Evolutionary conservation across 495 filamentous ascomycete species (phyloP).

Genomic region (Cercophora scortea): DNA sequence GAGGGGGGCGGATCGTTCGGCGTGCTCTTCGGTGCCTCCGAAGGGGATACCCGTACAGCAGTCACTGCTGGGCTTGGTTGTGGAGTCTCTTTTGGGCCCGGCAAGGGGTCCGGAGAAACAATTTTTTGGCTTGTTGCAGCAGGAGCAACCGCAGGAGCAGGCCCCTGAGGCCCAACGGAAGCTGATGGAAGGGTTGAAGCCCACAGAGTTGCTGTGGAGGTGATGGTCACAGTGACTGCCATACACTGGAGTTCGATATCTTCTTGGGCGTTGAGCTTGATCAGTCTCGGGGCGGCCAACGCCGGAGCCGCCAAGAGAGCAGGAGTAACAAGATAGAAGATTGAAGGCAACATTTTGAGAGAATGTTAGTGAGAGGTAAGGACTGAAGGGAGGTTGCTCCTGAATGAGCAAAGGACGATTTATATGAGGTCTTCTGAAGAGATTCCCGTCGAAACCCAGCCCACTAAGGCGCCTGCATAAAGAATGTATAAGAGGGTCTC

Average conservation of each 20-base stretch:
- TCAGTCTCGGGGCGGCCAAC: constrained; percentile 4
- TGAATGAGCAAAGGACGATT: not conserved
- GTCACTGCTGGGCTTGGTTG: not conserved
- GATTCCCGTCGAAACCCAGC: not conserved
- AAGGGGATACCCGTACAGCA: not conserved
- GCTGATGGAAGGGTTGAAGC: not conserved
- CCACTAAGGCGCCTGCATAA: constrained; percentile 3
- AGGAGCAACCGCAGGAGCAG: not conserved
- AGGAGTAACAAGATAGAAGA: constrained; percentile 11
- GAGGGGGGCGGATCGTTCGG: not conserved
- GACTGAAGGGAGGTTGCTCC: constrained; percentile 1
- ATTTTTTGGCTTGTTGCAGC: not conserved
- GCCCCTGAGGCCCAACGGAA: not conserved
- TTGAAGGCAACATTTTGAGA: constrained; percentile 8
- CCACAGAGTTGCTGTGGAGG: constrained; percentile 3
- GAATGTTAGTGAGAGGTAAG: constrained; percentile 5
- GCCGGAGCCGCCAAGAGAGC: constrained; percentile 8
- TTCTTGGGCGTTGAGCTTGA: constrained; percentile 4
- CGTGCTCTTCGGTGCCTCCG: not conserved
- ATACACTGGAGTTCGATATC: constrained; percentile 4
- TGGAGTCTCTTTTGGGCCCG: not conserved
- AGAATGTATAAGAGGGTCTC: constrained; percentile 7
- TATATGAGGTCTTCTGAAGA: constrained; percentile 2
- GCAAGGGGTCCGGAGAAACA: not conserved
- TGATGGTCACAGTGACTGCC: constrained; percentile 3